These are phyloP conservation scores for Trichoderma semiorbis DNA, from an alignment of 2,329 filamentous ascomycete genomes.

Conservation along the genomic window DNA sequence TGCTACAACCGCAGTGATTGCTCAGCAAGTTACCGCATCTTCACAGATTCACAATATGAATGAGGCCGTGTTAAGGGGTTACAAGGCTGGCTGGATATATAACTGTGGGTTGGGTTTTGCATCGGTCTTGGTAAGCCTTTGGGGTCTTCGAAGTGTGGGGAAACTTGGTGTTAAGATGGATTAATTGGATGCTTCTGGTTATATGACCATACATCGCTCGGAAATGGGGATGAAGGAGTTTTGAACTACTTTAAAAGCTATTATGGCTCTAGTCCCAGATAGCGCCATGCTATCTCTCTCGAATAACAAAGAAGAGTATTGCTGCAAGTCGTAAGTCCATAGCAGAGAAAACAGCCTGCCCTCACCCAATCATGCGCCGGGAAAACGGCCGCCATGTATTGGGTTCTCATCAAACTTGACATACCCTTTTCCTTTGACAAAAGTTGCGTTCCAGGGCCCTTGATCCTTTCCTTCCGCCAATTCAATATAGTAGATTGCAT, in stretches of 20 bases:
- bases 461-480: not conserved
- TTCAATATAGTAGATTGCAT: not conserved
- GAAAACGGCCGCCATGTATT: not conserved
- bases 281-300: not conserved
- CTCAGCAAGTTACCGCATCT: not conserved
- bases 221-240: not conserved
- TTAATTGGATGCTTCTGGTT: not conserved
- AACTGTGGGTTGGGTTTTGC: not conserved
- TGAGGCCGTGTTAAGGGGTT: not conserved
- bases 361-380: not conserved
- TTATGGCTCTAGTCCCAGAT: not conserved
- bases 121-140: not conserved
- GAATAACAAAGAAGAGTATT: not conserved
- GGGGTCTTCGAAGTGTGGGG: not conserved
- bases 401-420: not conserved
- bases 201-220: not conserved
- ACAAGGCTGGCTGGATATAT: not conserved
- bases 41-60: not conserved
- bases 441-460: conserved; percentile 1
- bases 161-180: not conserved
- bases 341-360: not conserved
- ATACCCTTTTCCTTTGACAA: conserved; percentile 1
- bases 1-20: conserved; percentile 11
- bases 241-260: not conserved
- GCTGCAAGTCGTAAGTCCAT: not conserved